Evolutionary conservation across 2,329 filamentous ascomycete genomes (phyloP), one percentile per base, ranked within the genome.

Genomic region (Clarireedia hainanense): DNA sequence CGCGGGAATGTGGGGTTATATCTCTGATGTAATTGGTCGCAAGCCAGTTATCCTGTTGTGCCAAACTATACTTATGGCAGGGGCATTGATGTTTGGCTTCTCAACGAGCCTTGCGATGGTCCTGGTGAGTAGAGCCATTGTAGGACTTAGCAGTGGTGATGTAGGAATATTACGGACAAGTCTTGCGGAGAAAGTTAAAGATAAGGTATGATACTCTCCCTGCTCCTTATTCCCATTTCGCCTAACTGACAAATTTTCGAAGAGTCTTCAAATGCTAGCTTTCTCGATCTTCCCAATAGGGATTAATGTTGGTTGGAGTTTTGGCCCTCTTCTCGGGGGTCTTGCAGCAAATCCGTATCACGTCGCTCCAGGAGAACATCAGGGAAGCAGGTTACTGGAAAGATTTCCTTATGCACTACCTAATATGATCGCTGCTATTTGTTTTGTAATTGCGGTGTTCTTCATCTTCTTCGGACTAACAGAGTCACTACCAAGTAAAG

Each of bases 41-140:
- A 95, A 95, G 71, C 80, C 78, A 15, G 88, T 94, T 14, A 75
- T 96, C 17, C 72, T 95, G 52, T 82, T 95, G 52, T 90, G 91
- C 0, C 72, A 95, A 27, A 65, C 83, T 2, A 79, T 85, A 17
- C 61, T 61, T 23, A 72, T 80, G 1, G 54, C 83, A 15, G 76
- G 80, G 0, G 84, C 80, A 0, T 74, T 78, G 0, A 70, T 88
- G 1, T 94, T 92, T 62, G 88, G 88, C 24, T 71, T 89, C 61
- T 82, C 85, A n/a, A 76, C 71, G 46, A 78, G 76, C 0, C 85
- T 88, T 61, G 71, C 68, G 2, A 80, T 81, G 0, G 74, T 85
- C 10, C 69, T 81, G 42, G 75, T 91, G 26, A 77, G 76, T 76
- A 77, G 89, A 17, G 88, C 84, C 60, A 60, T 88, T n/a, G 85